Evolutionary conservation across 192 early-diverging fungal species (phyloP).

Genomic region (Spizellomyces punctatus): DNA sequence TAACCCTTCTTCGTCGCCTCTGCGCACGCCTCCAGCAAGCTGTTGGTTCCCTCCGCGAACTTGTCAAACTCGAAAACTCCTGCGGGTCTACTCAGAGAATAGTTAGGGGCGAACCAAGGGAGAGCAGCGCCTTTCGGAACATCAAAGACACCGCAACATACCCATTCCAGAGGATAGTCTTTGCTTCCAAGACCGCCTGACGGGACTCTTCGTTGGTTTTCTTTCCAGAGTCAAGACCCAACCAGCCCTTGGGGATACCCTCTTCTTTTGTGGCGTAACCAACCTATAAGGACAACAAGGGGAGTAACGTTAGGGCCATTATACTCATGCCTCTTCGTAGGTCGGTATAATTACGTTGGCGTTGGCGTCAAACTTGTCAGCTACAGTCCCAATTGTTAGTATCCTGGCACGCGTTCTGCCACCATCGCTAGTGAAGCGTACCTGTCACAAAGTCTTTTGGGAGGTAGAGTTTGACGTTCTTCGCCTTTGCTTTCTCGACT

Average conservation of each 20-base stretch:
- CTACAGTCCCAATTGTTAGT: constrained; percentile 32
- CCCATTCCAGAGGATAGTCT: constrained; percentile 99
- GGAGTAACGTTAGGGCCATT: too few relatives aligned
- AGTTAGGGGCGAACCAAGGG: not conserved
- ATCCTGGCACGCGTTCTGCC: not conserved
- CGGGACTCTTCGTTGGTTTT: constrained; percentile 76
- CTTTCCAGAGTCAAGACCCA: constrained; percentile 90
- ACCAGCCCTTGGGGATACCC: constrained; percentile 88
- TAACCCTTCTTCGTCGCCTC: constrained; percentile 69
- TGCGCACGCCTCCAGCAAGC: constrained; percentile 82
- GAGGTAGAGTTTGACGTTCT: constrained; percentile 87
- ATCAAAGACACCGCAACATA: constrained; percentile 5
- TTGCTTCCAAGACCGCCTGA: constrained; percentile 68
- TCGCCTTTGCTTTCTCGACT: constrained; percentile 87
- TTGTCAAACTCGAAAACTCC: constrained; percentile 98
- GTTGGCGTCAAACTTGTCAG: constrained; percentile 82
- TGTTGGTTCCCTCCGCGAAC: constrained; percentile 85
- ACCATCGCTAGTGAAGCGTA: not conserved
- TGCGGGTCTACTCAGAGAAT: constrained; percentile 56
- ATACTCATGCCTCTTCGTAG: too few relatives aligned
- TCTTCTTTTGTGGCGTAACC: constrained; percentile 82
- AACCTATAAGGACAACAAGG: constrained; percentile 34
- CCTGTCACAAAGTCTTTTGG: constrained; percentile 84
- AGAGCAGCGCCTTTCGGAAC: not conserved
- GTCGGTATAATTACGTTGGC: constrained; percentile 54